Conservation (phyloP, 1,284 basidiomycete genomes). For the Moesziomyces aphidis region DNA sequence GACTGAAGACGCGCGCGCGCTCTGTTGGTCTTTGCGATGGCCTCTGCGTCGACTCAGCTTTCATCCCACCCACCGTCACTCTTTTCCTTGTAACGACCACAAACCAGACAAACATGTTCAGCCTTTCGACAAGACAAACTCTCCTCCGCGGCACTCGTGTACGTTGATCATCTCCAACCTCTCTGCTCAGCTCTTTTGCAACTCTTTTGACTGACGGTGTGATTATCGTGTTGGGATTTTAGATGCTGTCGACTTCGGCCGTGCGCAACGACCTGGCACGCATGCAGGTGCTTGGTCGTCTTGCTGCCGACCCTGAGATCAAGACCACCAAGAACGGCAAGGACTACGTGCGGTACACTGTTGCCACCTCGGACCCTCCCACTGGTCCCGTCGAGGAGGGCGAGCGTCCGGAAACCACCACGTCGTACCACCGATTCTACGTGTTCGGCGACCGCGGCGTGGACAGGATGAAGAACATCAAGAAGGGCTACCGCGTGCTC, state of each 20-base stretch:
- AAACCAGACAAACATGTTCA: constrained; percentile 16
- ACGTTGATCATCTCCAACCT: constrained; percentile 2
- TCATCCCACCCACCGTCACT: background rate
- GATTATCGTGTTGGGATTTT: background rate
- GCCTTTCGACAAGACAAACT: constrained; percentile 24
- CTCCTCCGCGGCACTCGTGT: constrained; percentile 24
- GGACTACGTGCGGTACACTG: constrained; percentile 64
- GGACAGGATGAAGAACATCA: constrained; percentile 54
- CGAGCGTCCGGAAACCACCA: constrained; percentile 44
- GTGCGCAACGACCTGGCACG: constrained; percentile 53
- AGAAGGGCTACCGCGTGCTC: constrained; percentile 60
- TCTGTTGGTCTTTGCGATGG: background rate
- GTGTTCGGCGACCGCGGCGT: constrained; percentile 60
- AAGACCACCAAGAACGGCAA: constrained; percentile 63
- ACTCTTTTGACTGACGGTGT: background rate
- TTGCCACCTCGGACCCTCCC: constrained; percentile 62
- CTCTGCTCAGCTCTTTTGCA: background rate
- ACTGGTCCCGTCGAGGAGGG: constrained; percentile 57
- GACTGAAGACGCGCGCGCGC: too few relatives aligned
- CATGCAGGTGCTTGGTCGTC: constrained; percentile 64
- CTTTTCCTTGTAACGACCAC: background rate
- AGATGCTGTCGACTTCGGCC: constrained; percentile 60
- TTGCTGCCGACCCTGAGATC: constrained; percentile 62
- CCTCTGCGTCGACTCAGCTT: background rate
- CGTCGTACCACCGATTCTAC: constrained; percentile 60